These are phyloP conservation scores for Tephrocybe sp. DNA, from an alignment of 768 basidiomycete species.

Conservation along the genomic window DNA sequence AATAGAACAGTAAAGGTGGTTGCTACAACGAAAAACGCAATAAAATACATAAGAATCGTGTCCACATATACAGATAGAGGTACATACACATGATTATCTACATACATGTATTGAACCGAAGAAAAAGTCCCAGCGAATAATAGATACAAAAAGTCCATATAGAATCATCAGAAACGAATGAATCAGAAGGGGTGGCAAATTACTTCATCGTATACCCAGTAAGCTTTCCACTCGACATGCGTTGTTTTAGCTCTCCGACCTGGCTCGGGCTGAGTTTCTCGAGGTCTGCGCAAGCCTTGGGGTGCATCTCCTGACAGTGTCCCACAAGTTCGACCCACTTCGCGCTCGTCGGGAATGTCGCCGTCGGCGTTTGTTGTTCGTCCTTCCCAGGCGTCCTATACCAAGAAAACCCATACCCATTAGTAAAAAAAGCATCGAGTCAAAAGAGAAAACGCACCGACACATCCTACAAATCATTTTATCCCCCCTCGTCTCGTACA, in stretches of 20 bases:
- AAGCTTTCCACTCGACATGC: constrained; percentile 17
- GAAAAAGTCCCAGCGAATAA: not conserved
- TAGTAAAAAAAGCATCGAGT: not conserved
- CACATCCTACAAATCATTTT: constrained; percentile 29
- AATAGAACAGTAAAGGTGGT: too few species aligned
- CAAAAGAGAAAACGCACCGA: constrained; percentile 19
- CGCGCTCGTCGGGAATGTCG: constrained; percentile 24
- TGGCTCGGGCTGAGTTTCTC: constrained; percentile 29
- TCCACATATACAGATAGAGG: too few species aligned
- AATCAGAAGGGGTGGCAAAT: not conserved
- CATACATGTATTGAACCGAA: not conserved
- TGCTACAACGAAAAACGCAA: too few species aligned
- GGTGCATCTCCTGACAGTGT: constrained; percentile 30
- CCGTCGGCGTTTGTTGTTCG: constrained; percentile 2
- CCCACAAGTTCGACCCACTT: constrained; percentile 30
- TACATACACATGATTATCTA: too few species aligned
- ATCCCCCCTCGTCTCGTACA: constrained; percentile 24
- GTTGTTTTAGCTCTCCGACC: constrained; percentile 30
- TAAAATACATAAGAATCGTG: too few species aligned
- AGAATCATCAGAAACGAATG: not conserved
- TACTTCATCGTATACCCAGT: constrained; percentile 7
- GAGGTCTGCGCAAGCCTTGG: constrained; percentile 28
- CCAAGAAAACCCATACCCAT: constrained; percentile 1
- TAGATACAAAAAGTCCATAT: not conserved
- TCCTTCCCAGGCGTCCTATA: constrained; percentile 8